phyloP scores from a whole-genome alignment of 1,139 yeast genomes.

The Taiozyma sp. region DNA sequence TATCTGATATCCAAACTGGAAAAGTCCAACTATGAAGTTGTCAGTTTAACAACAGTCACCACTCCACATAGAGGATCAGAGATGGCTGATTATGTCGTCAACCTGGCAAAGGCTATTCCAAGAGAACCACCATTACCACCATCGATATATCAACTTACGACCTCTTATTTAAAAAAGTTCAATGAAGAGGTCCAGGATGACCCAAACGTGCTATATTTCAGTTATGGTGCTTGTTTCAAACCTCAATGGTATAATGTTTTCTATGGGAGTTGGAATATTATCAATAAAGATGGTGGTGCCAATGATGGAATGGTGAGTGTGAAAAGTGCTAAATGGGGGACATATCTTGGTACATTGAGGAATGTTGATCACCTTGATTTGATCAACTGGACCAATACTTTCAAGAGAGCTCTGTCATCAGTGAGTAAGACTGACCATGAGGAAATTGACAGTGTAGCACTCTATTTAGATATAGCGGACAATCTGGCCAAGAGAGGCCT shows the following conservation, averaged over 20 bases:
- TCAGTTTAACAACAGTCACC: constrained; percentile 74
- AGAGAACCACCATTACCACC: constrained; percentile 32
- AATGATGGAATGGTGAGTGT: constrained; percentile 89
- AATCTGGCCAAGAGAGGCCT: constrained; percentile 60
- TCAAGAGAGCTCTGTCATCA: constrained; percentile 30
- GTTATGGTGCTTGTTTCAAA: constrained; percentile 71
- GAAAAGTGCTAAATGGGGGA: constrained; percentile 77
- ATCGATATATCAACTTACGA: constrained; percentile 57
- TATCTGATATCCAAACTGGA: constrained; percentile 58
- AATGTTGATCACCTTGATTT: constrained; percentile 82
- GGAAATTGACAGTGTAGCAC: constrained; percentile 63
- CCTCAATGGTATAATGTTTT: constrained; percentile 65
- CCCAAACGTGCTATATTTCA: constrained; percentile 64
- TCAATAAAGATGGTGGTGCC: constrained; percentile 42
- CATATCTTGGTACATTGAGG: constrained; percentile 69
- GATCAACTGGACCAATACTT: constrained; percentile 73
- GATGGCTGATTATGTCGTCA: constrained; percentile 65
- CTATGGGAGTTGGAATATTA: constrained; percentile 55
- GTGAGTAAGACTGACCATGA: constrained; percentile 27
- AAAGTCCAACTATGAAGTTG: constrained; percentile 44
- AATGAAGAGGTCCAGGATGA: constrained; percentile 48
- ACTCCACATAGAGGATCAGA: constrained; percentile 90
- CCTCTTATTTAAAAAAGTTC: constrained; percentile 45
- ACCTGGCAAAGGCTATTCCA: constrained; percentile 22
- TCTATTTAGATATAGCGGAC: constrained; percentile 72